Conservation (phyloP, 1,284 basidiomycete genomes). For the Stygiomarasmius scandens region DNA sequence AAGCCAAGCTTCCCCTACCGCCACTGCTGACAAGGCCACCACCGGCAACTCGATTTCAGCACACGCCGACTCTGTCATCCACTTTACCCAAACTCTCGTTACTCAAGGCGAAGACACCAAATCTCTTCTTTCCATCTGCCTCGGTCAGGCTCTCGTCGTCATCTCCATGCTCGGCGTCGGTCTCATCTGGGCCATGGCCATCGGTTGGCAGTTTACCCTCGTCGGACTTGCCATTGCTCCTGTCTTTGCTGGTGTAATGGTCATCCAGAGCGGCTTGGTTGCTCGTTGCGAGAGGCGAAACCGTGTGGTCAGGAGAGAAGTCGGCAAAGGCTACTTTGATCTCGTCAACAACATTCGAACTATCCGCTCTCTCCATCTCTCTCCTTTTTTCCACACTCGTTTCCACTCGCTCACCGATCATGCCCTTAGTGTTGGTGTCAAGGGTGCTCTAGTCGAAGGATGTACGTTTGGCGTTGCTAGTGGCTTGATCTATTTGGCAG, state of each 20-base stretch:
- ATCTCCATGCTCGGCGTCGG: conserved; percentile 82
- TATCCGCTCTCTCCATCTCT: conserved; percentile 91
- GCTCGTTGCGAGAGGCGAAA: conserved; percentile 77
- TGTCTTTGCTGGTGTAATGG: conserved; percentile 77
- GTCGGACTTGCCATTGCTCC: conserved; percentile 89
- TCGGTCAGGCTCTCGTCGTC: conserved; percentile 77
- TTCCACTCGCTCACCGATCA: conserved; percentile 66
- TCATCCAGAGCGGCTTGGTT: conserved; percentile 71
- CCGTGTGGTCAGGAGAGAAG: conserved; percentile 83
- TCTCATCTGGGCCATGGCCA: conserved; percentile 84
- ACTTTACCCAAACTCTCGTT: conserved; percentile 80
- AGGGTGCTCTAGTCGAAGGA: conserved; percentile 82
- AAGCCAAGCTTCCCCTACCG: conserved; percentile 46
- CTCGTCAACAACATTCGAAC: conserved; percentile 87
- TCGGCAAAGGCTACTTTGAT: conserved; percentile 87
- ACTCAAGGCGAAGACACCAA: conserved; percentile 94
- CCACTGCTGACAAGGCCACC: too few relatives aligned
- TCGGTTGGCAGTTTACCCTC: conserved; percentile 93
- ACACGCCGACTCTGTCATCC: conserved; percentile 37
- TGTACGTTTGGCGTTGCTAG: conserved; percentile 82
- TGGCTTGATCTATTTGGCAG: conserved; percentile 84
- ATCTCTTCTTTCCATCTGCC: conserved; percentile 74
- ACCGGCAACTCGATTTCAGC: neutral
- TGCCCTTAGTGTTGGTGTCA: conserved; percentile 72
- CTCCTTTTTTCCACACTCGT: conserved; percentile 68